A percentile compares a stretch with the other conserved stretches of the same genome.
Conservation (phyloP, 495 filamentous ascomycete species). For the Tuber indicum region DNA sequence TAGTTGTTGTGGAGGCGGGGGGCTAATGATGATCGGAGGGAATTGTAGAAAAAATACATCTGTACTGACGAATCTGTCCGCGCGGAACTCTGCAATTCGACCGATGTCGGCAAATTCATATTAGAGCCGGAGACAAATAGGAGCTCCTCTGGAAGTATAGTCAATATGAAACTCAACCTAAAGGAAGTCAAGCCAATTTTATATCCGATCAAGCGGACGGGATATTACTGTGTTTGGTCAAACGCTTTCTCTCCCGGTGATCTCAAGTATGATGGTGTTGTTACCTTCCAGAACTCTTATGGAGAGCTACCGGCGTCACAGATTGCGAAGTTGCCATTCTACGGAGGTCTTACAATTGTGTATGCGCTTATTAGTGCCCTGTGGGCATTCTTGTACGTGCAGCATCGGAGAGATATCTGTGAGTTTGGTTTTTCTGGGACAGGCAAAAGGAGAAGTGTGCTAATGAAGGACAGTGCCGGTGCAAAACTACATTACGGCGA, state of each 20-base stretch:
- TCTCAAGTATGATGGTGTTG: constrained; percentile 64
- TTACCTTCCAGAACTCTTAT: constrained; percentile 91
- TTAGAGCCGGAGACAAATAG: constrained; percentile 65
- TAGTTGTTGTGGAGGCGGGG: background rate
- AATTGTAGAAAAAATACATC: constrained; percentile 58
- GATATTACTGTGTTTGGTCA: constrained; percentile 92
- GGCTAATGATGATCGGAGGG: constrained; percentile 17
- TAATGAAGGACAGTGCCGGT: constrained; percentile 64
- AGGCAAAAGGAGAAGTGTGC: constrained; percentile 16
- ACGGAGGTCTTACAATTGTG: constrained; percentile 86
- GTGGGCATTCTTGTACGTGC: constrained; percentile 93
- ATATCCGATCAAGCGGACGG: constrained; percentile 77
- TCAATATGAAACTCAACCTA: constrained; percentile 73
- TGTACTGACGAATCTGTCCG: constrained; percentile 65
- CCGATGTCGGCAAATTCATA: constrained; percentile 78
- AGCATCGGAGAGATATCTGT: constrained; percentile 88
- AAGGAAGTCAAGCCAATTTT: constrained; percentile 66
- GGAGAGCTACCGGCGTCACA: constrained; percentile 92
- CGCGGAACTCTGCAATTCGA: constrained; percentile 61
- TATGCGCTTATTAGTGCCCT: constrained; percentile 74
- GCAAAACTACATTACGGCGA: constrained; percentile 99
- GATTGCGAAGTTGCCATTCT: constrained; percentile 96
- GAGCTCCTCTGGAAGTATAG: constrained; percentile 60
- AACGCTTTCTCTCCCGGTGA: constrained; percentile 55
- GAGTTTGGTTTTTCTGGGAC: constrained; percentile 41